Percentiles rank a stretch among this genome's conserved stretches.
phyloP scores from a whole-genome alignment of 345 rosid species.

The Schrenkiella parvula region DNA sequence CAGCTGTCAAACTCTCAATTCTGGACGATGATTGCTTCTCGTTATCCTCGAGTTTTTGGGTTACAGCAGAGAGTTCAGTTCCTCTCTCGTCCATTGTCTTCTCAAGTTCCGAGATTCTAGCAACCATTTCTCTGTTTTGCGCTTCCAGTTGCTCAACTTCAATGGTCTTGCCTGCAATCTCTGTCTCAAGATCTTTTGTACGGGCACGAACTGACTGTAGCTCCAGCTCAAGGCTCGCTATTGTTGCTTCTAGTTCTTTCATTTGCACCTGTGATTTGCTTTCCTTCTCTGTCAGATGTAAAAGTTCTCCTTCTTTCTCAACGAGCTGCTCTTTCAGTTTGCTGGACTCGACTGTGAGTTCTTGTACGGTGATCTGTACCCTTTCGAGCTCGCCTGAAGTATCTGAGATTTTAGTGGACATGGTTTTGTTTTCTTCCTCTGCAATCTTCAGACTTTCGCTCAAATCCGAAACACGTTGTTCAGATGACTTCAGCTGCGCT shows the following conservation, averaged over 20 bases:
- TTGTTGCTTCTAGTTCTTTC: conserved; percentile 27
- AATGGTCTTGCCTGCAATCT: conserved; percentile 42
- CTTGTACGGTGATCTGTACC: conserved; percentile 40
- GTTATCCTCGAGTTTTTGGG: conserved; percentile 51
- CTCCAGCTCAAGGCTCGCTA: conserved; percentile 48
- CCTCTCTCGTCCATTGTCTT: conserved; percentile 41
- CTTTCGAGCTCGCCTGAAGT: conserved; percentile 49
- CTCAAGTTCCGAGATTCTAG: conserved; percentile 53
- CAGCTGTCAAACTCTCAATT: conserved; percentile 51
- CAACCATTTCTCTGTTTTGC: conserved; percentile 42
- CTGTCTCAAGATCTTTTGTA: conserved; percentile 43
- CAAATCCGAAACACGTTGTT: conserved; percentile 43
- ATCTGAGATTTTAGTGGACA: conserved; percentile 48
- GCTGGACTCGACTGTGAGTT: conserved; percentile 42
- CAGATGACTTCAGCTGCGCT: conserved; percentile 47
- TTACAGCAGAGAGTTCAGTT: conserved; percentile 44
- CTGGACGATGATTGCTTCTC: conserved; percentile 49
- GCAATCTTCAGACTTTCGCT: conserved; percentile 46
- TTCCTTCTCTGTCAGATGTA: conserved; percentile 44
- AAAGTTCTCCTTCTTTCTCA: conserved; percentile 49
- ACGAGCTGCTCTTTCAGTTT: conserved; percentile 42
- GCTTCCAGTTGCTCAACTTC: conserved; percentile 45
- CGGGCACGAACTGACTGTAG: conserved; percentile 40
- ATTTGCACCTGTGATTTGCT: conserved; percentile 41
- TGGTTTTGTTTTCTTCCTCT: conserved; percentile 50